Percentiles rank a stretch among this genome's conserved stretches.
These are phyloP conservation scores for Hanseniaspora jakobsenii DNA, from an alignment of 805 yeast species.

Conservation along the genomic window DNA sequence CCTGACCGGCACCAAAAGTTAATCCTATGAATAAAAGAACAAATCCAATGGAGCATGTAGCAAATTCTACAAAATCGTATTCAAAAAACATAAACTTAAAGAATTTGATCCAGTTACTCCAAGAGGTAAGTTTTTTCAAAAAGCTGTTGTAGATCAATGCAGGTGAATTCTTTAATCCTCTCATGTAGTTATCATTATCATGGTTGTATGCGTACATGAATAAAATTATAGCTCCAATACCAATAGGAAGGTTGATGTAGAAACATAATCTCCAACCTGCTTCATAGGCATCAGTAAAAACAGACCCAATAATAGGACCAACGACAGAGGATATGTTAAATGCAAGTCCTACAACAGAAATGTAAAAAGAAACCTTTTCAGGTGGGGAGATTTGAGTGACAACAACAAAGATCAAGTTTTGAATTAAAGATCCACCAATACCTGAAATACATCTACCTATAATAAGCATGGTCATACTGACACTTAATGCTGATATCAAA, in stretches of 20 bases:
- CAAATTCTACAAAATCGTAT: constrained; percentile 22
- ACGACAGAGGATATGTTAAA: constrained; percentile 41
- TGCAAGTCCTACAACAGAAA: constrained; percentile 22
- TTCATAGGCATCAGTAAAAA: constrained; percentile 36
- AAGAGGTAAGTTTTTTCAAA: no score
- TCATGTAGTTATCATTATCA: constrained; percentile 5
- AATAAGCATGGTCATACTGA: constrained; percentile 46
- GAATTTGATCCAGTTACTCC: constrained; percentile 8
- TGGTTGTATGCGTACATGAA: constrained; percentile 18
- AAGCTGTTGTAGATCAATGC: no score
- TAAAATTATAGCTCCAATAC: constrained; percentile 32
- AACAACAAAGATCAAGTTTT: constrained; percentile 44
- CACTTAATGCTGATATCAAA: constrained; percentile 43
- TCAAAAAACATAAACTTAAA: constrained; percentile 16
- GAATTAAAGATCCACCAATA: constrained; percentile 59
- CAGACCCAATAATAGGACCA: constrained; percentile 62
- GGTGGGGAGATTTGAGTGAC: constrained; percentile 30
- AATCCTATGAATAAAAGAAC: constrained; percentile 21
- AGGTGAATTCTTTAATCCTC: not conserved
- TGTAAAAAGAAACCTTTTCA: constrained; percentile 21
- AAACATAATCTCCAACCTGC: constrained; percentile 71
- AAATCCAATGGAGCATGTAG: constrained; percentile 21
- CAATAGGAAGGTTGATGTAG: constrained; percentile 56
- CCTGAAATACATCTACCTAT: constrained; percentile 66
- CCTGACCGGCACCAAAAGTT: constrained; percentile 44